Conservation (phyloP, 176 grass and related monocot genomes). For the Zea luxurians region DNA sequence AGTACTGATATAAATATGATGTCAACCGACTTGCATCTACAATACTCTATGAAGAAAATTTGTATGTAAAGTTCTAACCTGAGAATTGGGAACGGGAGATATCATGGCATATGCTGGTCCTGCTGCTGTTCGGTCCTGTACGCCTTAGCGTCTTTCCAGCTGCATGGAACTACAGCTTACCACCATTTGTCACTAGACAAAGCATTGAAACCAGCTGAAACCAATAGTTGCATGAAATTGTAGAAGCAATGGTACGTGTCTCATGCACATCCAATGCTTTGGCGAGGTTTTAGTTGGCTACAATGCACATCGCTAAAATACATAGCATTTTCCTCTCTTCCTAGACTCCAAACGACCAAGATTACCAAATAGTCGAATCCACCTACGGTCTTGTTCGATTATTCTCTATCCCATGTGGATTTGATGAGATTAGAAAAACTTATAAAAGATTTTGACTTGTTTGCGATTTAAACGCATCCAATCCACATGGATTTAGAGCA, state of each 20-base stretch:
- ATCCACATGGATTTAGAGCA: too few relatives aligned
- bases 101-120: not conserved
- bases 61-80: not conserved
- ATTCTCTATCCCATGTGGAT: not conserved
- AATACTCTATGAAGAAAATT: not conserved
- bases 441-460: too few relatives aligned
- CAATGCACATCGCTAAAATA: not conserved
- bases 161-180: too few relatives aligned
- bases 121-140: not conserved
- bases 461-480: too few relatives aligned
- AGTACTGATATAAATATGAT: not conserved
- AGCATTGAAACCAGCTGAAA: not conserved
- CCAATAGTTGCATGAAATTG: not conserved
- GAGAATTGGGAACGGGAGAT: not conserved
- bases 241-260: not conserved
- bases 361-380: not conserved
- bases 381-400: too few relatives aligned
- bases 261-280: not conserved
- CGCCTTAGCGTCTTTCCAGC: not conserved
- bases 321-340: not conserved
- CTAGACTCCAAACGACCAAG: not conserved
- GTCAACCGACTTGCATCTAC: not conserved
- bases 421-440: not conserved
- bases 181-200: too few relatives aligned
- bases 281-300: not conserved